Evolutionary conservation across 1,139 yeast species (phyloP), one percentile per base, ranked within the genome.

Genomic region (Debaryomycetaceae sp.): DNA sequence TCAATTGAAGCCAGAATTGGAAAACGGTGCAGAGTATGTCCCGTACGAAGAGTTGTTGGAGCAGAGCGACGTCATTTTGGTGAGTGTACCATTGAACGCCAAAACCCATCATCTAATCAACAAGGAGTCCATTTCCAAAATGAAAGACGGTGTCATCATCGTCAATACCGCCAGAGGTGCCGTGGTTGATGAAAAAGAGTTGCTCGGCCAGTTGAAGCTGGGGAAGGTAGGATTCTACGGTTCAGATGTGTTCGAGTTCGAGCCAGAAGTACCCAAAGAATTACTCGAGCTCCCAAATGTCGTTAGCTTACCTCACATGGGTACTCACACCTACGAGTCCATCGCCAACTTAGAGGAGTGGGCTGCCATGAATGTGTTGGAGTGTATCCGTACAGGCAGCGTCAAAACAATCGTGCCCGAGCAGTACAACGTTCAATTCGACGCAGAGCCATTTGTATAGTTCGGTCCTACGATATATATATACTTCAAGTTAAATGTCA

Each of bases 211-310:
- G 9, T 70, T 89, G 52, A 78, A 83, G 51, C 59, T 70, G 1
- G 94, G 95, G 16, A 81, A 86, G 52, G 76, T 89, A 33, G 80
- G 83, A 33, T 65, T 83, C 9, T 86, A 82, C 47, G 95, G 92
- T 13, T 61, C 89, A 32, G 97, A 89, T 58, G 97, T 89, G 28
- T 85, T 79, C 61, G 96, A 87, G 57, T 65, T 73, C 49, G 97
- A 91, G 65, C 98, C 98, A 6, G 52, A 78, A 46, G 81, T 80
- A 15, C 73, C 83, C 30, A 60, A 70, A 50, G 87, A 83, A 44
- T 64, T 84, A 44, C 63, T 75, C 37, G 65, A 67, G 14, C 57
- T 78, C 51, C 79, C 79, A 4, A 78, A 79, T 44, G 87, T 81
- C 13, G 70, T 83, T 9, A 73, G 83, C 33, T 67, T 83, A 50